Percentiles rank a stretch among this genome's conserved stretches.
Conservation (phyloP, 805 yeast species). For the Candida dendrica region DNA sequence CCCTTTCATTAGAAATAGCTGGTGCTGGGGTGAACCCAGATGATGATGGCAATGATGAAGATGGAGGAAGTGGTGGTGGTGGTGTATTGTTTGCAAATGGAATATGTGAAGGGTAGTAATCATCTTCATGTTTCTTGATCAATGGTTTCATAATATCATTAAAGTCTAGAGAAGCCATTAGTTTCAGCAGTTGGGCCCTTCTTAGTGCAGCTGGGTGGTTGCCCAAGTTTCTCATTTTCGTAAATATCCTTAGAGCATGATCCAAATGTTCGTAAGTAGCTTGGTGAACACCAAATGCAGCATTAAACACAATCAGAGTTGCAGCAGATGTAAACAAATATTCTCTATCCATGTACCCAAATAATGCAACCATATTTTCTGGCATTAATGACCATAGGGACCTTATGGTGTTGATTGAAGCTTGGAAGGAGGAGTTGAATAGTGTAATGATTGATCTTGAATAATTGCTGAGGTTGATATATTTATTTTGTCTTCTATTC, state of each 20-base stretch:
- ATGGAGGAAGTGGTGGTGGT: conserved; percentile 1
- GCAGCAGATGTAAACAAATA: conserved; percentile 73
- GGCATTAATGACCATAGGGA: conserved; percentile 70
- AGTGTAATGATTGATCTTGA: conserved; percentile 63
- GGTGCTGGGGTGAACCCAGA: not conserved
- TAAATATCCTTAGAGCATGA: conserved; percentile 62
- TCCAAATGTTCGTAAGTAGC: conserved; percentile 67
- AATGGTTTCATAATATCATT: conserved; percentile 56
- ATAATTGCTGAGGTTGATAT: conserved; percentile 58
- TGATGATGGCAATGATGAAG: too few relatives aligned
- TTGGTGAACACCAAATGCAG: conserved; percentile 77
- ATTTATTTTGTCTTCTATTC: conserved; percentile 38
- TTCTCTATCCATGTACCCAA: conserved; percentile 85
- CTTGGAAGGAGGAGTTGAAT: conserved; percentile 72
- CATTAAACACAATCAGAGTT: conserved; percentile 63
- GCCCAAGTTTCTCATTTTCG: conserved; percentile 70
- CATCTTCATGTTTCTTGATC: conserved; percentile 51
- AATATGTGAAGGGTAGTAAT: conserved; percentile 16
- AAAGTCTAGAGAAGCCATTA: conserved; percentile 61
- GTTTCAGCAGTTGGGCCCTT: conserved; percentile 60
- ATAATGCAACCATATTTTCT: conserved; percentile 75
- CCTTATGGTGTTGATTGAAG: conserved; percentile 68
- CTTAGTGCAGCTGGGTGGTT: conserved; percentile 76
- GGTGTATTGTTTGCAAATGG: conserved; percentile 12
- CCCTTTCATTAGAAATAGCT: not conserved